These are phyloP conservation scores for Ceratopteris richardii DNA, from an alignment of 75 land plant species.

Conservation along the genomic window DNA sequence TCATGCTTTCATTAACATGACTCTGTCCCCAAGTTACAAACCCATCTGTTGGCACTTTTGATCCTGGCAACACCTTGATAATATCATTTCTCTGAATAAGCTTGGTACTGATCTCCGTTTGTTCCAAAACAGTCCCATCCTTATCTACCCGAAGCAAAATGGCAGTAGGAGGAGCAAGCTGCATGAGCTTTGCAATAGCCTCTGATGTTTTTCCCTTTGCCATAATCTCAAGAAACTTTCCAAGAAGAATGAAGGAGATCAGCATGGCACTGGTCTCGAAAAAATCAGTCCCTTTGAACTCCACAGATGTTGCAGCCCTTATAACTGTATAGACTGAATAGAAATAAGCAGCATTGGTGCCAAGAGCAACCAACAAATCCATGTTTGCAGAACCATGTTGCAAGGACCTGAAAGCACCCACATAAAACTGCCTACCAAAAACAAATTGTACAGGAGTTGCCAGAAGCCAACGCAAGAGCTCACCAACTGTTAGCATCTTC, in stretches of 20 bases:
- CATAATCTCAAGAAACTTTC: conserved; percentile 41
- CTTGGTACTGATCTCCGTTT: conserved; percentile 66
- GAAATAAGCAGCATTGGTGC: conserved; percentile 71
- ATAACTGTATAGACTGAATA: conserved; percentile 46
- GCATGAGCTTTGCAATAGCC: conserved; percentile 63
- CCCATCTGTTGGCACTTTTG: conserved; percentile 86
- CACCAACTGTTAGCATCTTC: conserved; percentile 59
- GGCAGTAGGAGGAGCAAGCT: conserved; percentile 60
- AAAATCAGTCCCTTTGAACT: conserved; percentile 53
- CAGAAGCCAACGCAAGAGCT: conserved; percentile 69
- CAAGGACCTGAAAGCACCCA: conserved; percentile 54
- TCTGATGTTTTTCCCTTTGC: conserved; percentile 65
- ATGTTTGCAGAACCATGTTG: conserved; percentile 48
- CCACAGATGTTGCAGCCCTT: conserved; percentile 27
- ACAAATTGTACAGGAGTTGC: conserved; percentile 91
- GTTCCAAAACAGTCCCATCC: conserved; percentile 43
- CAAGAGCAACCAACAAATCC: conserved; percentile 59
- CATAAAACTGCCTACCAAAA: conserved; percentile 59
- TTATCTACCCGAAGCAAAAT: conserved; percentile 32
- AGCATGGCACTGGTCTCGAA: conserved; percentile 63
- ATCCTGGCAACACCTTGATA: conserved; percentile 80
- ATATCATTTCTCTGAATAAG: conserved; percentile 81
- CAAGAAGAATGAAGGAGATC: conserved; percentile 41
- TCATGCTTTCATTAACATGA: conserved; percentile 94
- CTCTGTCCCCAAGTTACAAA: conserved; percentile 72